Conservation (phyloP, 345 rosid species). For the Adansonia digitata region DNA sequence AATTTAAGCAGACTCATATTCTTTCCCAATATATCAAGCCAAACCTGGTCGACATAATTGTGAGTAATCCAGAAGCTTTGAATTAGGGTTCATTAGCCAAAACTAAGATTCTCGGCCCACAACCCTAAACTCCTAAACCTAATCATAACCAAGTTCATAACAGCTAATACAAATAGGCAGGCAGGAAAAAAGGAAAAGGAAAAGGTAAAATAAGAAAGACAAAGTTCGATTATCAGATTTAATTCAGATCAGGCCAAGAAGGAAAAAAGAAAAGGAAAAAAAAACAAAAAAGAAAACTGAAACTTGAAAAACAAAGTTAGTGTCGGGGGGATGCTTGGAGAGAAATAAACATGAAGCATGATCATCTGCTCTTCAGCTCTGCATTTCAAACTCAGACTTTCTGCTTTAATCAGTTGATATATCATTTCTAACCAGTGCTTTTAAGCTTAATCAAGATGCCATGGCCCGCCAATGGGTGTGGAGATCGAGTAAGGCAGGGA, state of each 20-base stretch:
- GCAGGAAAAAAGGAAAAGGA: no score
- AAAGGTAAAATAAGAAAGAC: not conserved
- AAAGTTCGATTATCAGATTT: not conserved
- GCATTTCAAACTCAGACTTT: not conserved
- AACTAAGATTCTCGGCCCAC: not conserved
- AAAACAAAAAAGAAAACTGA: no score
- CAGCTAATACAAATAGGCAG: not conserved
- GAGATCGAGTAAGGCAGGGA: not conserved
- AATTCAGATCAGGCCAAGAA: not conserved
- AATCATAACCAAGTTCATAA: not conserved
- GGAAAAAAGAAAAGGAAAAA: not conserved
- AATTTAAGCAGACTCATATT: not conserved
- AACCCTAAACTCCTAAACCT: not conserved
- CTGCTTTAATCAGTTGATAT: not conserved
- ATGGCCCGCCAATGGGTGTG: not conserved
- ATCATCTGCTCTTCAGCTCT: not conserved
- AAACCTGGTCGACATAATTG: not conserved
- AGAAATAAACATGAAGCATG: not conserved
- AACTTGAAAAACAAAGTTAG: no score
- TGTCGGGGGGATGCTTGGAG: not conserved
- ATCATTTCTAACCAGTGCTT: not conserved
- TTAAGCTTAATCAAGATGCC: not conserved
- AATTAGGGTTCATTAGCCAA: not conserved
- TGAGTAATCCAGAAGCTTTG: not conserved
- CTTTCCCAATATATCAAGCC: not conserved